phyloP scores from a whole-genome alignment of 164 flowering plant genomes.

The Stephania japonica region DNA sequence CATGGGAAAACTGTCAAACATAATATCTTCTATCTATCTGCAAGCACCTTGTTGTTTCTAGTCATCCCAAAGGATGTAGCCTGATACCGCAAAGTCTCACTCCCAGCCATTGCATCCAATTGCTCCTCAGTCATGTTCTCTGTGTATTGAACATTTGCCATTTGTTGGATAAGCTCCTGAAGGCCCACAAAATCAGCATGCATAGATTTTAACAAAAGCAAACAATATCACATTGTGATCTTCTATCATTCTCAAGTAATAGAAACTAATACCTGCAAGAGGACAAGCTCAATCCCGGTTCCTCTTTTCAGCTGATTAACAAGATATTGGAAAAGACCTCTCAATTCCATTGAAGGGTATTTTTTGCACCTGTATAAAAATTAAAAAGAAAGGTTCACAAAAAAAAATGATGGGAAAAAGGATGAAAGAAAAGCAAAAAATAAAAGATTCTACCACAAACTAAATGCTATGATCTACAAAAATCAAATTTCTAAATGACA shows the following conservation, averaged over 20 bases:
- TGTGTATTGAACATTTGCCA: slow-evolving; percentile 98
- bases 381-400: background rate
- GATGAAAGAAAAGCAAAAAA: background rate
- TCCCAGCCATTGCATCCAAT: slow-evolving; percentile 98
- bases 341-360: slow-evolving; percentile 96
- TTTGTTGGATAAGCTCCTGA: slow-evolving; percentile 97
- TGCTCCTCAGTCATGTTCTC: slow-evolving; percentile 99
- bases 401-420: background rate
- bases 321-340: slow-evolving; percentile 98
- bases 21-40: background rate
- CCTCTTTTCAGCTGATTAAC: slow-evolving; percentile 94
- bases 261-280: slow-evolving; percentile 67
- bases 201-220: background rate
- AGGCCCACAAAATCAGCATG: slow-evolving; percentile 13
- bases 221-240: background rate
- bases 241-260: slow-evolving; percentile 1
- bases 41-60: slow-evolving; percentile 81
- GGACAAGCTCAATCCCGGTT: slow-evolving; percentile 90
- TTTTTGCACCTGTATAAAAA: slow-evolving; percentile 77
- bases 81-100: slow-evolving; percentile 94
- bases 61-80: slow-evolving; percentile 93
- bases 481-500: too few species aligned
- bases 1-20: background rate
- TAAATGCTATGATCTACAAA: background rate
- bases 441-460: background rate